Base-by-base conservation (phyloP, 1,139 yeast genomes). In the Suhomyces bribrorum region DNA sequence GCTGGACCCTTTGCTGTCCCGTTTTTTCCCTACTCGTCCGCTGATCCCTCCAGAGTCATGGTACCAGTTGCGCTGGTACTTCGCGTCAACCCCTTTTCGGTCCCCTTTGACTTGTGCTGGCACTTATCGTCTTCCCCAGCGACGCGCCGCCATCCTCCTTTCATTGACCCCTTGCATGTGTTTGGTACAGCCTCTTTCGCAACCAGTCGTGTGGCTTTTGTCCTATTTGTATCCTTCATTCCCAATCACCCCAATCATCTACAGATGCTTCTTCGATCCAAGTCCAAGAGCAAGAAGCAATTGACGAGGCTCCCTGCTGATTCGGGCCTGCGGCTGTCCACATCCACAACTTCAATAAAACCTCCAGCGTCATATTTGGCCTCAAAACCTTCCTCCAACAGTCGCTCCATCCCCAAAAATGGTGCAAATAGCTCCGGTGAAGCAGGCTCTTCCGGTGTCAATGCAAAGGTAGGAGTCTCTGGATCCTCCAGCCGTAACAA, bases 111-210 rank as follows among this genome's bases (percentile, higher is more conserved):
- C n/a, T n/a, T n/a, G n/a, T n/a, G n/a, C n/a, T n/a, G n/a, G n/a
- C n/a, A n/a, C n/a, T n/a, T n/a, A n/a, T n/a, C n/a, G n/a, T n/a
- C n/a, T n/a, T n/a, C n/a, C n/a, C n/a, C n/a, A n/a, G n/a, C n/a
- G n/a, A n/a, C n/a, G n/a, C n/a, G n/a, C n/a, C n/a, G n/a, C n/a
- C n/a, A 20, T 7, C 23, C 23, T n/a, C 23, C 23, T 20, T 20
- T 20, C 23, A 20, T 5, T 20, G 23, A 8, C 11, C 11, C 23
- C 11, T 20, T 20, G 2, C 11, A 8, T 20, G 23, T 20, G 11
- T 8, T 8, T 20, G 8, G 23, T 20, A 23, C 37, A 29, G 32
- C 37, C 32, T 5, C 37, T 34, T 36, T 31, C 39, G 35, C 39
- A 31, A 34, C 35, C 39, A 27, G 28, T 36, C 34, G 32, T 31